Conservation (phyloP, 352 stramenopile species). For the Pythium phragmiticola region DNA sequence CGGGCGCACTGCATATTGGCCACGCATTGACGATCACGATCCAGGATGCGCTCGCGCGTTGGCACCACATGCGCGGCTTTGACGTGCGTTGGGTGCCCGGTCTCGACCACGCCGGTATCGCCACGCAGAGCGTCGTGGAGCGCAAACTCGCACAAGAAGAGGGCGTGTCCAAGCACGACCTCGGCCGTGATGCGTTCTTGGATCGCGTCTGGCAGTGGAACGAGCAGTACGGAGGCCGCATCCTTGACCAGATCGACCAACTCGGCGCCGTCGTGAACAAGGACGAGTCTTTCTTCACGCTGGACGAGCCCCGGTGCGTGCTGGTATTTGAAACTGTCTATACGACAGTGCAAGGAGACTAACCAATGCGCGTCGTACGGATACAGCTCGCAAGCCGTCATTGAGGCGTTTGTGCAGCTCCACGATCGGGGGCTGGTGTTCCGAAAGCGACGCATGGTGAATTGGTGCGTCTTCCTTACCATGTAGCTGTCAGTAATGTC, state of each 20-base stretch:
- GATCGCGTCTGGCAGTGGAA: slow-evolving; percentile 97
- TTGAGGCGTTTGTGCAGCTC: slow-evolving; percentile 83
- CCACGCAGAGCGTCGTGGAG: slow-evolving; percentile 92
- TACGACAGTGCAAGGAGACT: slow-evolving; percentile 15
- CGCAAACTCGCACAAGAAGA: slow-evolving; percentile 85
- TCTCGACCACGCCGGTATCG: slow-evolving; percentile 98
- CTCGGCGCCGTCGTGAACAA: slow-evolving; percentile 97
- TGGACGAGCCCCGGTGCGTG: slow-evolving; percentile 93
- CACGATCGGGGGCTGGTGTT: slow-evolving; percentile 98
- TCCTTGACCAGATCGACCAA: slow-evolving; percentile 85
- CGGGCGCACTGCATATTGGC: slow-evolving; percentile 94
- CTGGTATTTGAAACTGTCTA: background rate
- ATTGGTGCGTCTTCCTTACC: slow-evolving; percentile 89
- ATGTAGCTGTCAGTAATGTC: background rate
- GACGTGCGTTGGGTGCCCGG: slow-evolving; percentile 97
- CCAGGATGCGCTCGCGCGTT: slow-evolving; percentile 96
- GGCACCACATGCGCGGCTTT: slow-evolving; percentile 98
- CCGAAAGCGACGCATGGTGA: slow-evolving; percentile 95
- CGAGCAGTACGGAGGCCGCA: slow-evolving; percentile 87
- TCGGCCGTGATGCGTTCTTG: slow-evolving; percentile 93
- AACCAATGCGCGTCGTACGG: slow-evolving; percentile 35
- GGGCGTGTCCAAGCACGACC: slow-evolving; percentile 76
- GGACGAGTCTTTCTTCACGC: slow-evolving; percentile 96
- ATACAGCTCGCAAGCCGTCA: slow-evolving; percentile 46
- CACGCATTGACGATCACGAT: slow-evolving; percentile 98